These are phyloP conservation scores for Mitragyna speciosa DNA, from an alignment of 257 asterid genomes.

Conservation along the genomic window DNA sequence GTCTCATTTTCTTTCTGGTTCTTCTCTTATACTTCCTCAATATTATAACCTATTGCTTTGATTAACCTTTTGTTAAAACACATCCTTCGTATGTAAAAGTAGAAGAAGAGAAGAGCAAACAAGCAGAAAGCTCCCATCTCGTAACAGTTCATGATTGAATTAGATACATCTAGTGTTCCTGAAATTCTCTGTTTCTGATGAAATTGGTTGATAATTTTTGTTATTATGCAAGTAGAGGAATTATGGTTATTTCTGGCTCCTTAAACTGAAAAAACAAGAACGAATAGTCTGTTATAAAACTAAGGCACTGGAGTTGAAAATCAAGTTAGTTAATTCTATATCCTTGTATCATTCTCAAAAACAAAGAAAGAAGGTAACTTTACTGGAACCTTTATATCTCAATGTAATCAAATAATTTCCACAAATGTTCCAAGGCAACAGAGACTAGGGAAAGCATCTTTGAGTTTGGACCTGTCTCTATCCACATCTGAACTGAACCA, in stretches of 20 bases:
- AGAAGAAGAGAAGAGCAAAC: too few relatives aligned
- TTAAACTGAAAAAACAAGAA: background rate
- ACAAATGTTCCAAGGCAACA: background rate
- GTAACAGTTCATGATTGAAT: too few relatives aligned
- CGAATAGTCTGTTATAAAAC: background rate
- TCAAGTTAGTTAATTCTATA: background rate
- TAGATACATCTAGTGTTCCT: too few relatives aligned
- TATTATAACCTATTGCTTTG: too few relatives aligned
- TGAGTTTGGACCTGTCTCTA: background rate
- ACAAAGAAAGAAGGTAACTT: background rate
- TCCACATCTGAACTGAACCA: background rate
- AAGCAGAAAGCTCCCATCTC: too few relatives aligned
- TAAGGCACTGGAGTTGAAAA: background rate
- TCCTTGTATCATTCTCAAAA: too few relatives aligned
- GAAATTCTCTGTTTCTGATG: background rate
- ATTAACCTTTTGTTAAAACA: too few relatives aligned
- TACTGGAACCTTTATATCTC: background rate
- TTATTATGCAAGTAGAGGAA: background rate
- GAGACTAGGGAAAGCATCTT: background rate
- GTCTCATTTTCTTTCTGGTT: background rate
- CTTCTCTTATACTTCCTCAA: background rate
- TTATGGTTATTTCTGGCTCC: conserved; percentile 2
- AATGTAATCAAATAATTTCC: background rate
- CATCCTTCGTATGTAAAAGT: too few relatives aligned
- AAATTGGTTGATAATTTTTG: background rate